Base-by-base conservation (phyloP, 1,284 basidiomycete species). In the Inonotus obliquus region DNA sequence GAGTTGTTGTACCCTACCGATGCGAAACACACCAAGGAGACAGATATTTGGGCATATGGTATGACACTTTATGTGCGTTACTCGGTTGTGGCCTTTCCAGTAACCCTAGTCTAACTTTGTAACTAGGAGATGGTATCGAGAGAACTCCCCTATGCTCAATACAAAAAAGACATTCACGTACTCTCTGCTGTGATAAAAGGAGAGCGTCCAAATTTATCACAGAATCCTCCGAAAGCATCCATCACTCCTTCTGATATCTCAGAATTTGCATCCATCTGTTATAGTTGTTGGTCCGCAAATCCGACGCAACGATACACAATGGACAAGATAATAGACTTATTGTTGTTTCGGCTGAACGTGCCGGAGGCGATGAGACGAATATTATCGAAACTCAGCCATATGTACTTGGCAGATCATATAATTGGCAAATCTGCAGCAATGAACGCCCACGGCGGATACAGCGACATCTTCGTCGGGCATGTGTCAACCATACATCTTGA, bases 21-120 rank as follows among this genome's bases (percentile, higher is more conserved):
- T 47, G 21, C 49, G 55, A 48, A 48, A 6, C 57, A 60, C n/a
- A 37, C 51, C 1, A 57, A 55, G 47, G 21, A n/a, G 19, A 29
- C 57, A 9, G 62, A 63, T 23, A 21, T 56, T 0, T 63, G 62
- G 62, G 57, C 62, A 38, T 60, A 44, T 21, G 57, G 57, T 4
- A 63, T 63, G 61, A 48, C 47, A 10, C 21, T 59, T 25, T 62
- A 53, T 52, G 57, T 62, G 21, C 2, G 23, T 11, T 13, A 14
- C 11, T 48, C 10, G 13, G 10, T 48, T 21, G 11, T 21, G 17
- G 17, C 21, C 2, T n/a, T 48, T 10, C 23, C 2, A 48, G 10
- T 48, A 13, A 10, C 13, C 2, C 17, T 48, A 1, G 19, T 19
- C 21, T 7, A 7, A 5, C 0, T 2, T 21, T 3, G 14, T 14